Base-by-base conservation (phyloP, 352 stramenopile species). In the Phytophthora pluvialis region DNA sequence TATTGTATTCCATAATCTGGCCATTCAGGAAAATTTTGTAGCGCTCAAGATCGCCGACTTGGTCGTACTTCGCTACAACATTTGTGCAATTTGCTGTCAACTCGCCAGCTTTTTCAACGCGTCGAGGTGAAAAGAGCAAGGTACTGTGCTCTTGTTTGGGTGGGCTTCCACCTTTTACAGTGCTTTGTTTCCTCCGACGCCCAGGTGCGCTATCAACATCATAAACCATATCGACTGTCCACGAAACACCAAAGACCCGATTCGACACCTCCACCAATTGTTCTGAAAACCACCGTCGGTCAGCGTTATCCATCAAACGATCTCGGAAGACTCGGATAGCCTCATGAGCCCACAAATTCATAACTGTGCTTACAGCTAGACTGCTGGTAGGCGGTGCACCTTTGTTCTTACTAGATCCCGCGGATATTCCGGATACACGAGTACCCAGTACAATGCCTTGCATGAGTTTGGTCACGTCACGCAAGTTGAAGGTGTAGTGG, bases 261-360 rank as follows among this genome's bases (percentile, higher is more conserved):
- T 90, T 91, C 2, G 81, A 67, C 9, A 97, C 66, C 33, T 76
- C 49, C 3, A 97, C 67, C 1, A 97, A 75, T 28, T 94, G 76
- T 21, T 95, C 76, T 0, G 89, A 91, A 55, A 98, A 90, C 88
- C 90, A 97, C 25, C 64, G 49, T 60, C 96, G 89, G 52, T 98
- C 94, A 3, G 53, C 57, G 3, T 73, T 75, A 13, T 91, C 91
- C 35, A 94, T 86, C 3, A 98, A 64, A 7, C 94, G 91, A 61
- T 98, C 94, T 15, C 95, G 90, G 52, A 98, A 98, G 3, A 98
- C 93, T 2, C 95, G 77, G 57, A 93, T 83, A 31, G 70, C 84
- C 60, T 98, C 95, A 53, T 98, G 93, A 18, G 90, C 80, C 90
- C 94, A 98, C 5, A 98, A 73, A 18, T 75, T 80, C 0, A 75